Evolutionary conservation across 2,329 filamentous ascomycete genomes (phyloP).

Genomic region (Verticillium nubilum): DNA sequence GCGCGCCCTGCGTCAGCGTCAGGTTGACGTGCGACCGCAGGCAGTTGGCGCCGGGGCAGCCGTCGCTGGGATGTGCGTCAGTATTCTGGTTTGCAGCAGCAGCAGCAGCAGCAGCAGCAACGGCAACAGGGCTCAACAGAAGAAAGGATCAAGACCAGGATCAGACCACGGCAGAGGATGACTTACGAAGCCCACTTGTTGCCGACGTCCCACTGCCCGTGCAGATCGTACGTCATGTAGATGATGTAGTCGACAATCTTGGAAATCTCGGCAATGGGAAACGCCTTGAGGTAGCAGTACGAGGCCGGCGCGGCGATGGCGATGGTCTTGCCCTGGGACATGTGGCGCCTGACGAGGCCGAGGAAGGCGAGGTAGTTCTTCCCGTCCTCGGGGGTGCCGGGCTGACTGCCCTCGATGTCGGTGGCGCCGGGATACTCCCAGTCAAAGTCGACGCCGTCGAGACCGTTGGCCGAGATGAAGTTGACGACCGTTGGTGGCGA

Average conservation of each 20-base stretch:
- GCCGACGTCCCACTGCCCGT: slow-evolving; percentile 21
- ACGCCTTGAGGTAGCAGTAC: background rate
- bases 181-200: slow-evolving; percentile 16
- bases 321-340: background rate
- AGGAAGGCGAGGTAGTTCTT: slow-evolving; percentile 19
- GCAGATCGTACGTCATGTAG: slow-evolving; percentile 23
- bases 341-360: background rate
- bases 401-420: slow-evolving; percentile 14
- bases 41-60: slow-evolving; percentile 23
- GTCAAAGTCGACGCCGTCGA: slow-evolving; percentile 34
- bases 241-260: background rate
- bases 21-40: slow-evolving; percentile 27
- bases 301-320: slow-evolving; percentile 3
- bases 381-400: background rate
- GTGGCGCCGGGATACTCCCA: slow-evolving; percentile 37
- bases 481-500: background rate
- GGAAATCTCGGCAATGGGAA: background rate
- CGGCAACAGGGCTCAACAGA: background rate
- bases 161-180: background rate
- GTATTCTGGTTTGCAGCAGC: background rate
- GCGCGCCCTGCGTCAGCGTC: slow-evolving; percentile 22
- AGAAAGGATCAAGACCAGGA: background rate
- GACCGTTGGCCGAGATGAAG: slow-evolving; percentile 15
- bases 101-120: background rate
- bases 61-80: slow-evolving; percentile 2